Percentiles rank a stretch among this genome's conserved stretches.
These are phyloP conservation scores for Colletotrichum sp. DNA, from an alignment of 2,329 filamentous ascomycete species.

Conservation along the genomic window DNA sequence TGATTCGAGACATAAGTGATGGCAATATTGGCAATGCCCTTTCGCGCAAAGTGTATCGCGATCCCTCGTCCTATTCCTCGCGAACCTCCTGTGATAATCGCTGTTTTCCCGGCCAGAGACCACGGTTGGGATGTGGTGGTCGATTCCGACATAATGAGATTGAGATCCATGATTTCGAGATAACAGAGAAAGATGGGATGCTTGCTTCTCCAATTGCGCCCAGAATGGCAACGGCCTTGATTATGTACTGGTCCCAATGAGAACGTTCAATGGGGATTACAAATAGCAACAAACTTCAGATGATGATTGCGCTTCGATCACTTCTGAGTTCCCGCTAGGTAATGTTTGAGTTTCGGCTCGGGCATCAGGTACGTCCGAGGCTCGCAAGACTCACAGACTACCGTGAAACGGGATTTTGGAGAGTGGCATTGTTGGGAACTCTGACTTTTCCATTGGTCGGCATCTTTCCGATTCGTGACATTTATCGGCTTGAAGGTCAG, in stretches of 20 bases:
- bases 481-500: not conserved
- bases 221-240: not conserved
- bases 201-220: not conserved
- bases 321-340: not conserved
- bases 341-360: not conserved
- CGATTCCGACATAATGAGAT: not conserved
- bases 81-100: not conserved
- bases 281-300: not conserved
- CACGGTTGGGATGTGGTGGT: not conserved
- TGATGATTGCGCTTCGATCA: not conserved
- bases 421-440: not conserved
- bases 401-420: not conserved
- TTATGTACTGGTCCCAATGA: not conserved
- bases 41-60: not conserved
- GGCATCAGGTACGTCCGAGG: not conserved
- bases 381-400: not conserved
- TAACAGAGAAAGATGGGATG: not conserved
- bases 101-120: slow-evolving; percentile 1
- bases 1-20: slow-evolving; percentile 2
- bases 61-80: not conserved
- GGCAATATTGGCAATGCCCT: not conserved
- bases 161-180: not conserved
- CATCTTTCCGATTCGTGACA: not conserved
- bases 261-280: not conserved
- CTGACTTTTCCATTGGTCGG: not conserved